A percentile compares a stretch with the other conserved stretches of the same genome.
phyloP scores from a whole-genome alignment of 495 filamentous ascomycete genomes.

The Glutinoglossum americanum region DNA sequence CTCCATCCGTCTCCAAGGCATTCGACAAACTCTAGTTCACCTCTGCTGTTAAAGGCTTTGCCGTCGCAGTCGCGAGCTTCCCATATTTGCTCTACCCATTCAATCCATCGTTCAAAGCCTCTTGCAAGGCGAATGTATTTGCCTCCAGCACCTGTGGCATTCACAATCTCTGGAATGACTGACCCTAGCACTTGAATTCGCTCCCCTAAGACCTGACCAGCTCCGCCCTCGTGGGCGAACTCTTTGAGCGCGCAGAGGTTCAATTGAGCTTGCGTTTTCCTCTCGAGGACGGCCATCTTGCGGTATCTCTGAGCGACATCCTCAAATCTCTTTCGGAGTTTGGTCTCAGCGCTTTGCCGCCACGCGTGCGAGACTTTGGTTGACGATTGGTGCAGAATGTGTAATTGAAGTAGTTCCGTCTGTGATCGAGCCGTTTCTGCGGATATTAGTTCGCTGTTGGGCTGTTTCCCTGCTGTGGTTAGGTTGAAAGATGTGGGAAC shows the following conservation, averaged over 20 bases:
- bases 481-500: slow-evolving; percentile 29
- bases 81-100: slow-evolving; percentile 19
- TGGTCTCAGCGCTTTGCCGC: slow-evolving; percentile 23
- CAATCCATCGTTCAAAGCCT: slow-evolving; percentile 30
- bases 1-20: background rate
- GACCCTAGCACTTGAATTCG: slow-evolving; percentile 29
- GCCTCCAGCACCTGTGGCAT: slow-evolving; percentile 25
- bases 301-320: slow-evolving; percentile 16
- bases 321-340: slow-evolving; percentile 21
- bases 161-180: slow-evolving; percentile 27
- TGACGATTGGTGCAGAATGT: slow-evolving; percentile 38
- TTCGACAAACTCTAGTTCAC: background rate
- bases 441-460: slow-evolving; percentile 29
- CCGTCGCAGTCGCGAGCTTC: slow-evolving; percentile 11
- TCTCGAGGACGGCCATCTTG: slow-evolving; percentile 11
- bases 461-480: slow-evolving; percentile 4
- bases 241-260: slow-evolving; percentile 10
- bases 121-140: slow-evolving; percentile 24
- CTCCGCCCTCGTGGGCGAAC: slow-evolving; percentile 2
- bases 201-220: slow-evolving; percentile 19
- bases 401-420: slow-evolving; percentile 50
- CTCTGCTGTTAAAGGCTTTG: background rate
- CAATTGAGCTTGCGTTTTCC: slow-evolving; percentile 8
- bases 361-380: slow-evolving; percentile 17
- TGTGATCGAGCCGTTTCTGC: slow-evolving; percentile 42